Evolutionary conservation across 2,329 filamentous ascomycete species (phyloP).

Genomic region (Pseudogymnoascus sp.): DNA sequence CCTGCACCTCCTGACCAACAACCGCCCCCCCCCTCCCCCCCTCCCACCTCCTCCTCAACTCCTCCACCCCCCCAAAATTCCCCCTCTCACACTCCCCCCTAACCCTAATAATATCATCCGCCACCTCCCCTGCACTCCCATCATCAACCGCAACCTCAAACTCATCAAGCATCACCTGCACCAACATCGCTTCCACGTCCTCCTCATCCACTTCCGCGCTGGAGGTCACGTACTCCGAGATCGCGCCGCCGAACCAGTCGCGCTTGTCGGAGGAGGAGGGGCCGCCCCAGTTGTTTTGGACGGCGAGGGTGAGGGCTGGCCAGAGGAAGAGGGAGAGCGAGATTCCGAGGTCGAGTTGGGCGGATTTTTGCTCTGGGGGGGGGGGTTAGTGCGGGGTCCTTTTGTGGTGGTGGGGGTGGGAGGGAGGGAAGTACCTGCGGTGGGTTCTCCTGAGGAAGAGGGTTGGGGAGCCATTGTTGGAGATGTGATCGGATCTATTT

Average conservation of each 20-base stretch:
- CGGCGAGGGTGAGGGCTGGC: slow-evolving; percentile 79
- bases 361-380: slow-evolving; percentile 43
- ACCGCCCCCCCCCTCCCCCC: slow-evolving; percentile 50
- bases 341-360: slow-evolving; percentile 76
- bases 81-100: slow-evolving; percentile 56
- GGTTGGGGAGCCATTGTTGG: neutral
- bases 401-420: neutral
- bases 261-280: slow-evolving; percentile 76
- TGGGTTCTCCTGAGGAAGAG: neutral
- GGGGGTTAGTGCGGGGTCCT: slow-evolving; percentile 12
- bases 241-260: slow-evolving; percentile 88
- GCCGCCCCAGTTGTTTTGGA: slow-evolving; percentile 82
- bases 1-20: slow-evolving; percentile 45
- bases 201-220: slow-evolving; percentile 58
- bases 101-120: slow-evolving; percentile 61
- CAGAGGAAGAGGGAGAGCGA: slow-evolving; percentile 79
- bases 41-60: slow-evolving; percentile 52
- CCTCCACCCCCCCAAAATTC: slow-evolving; percentile 54
- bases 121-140: slow-evolving; percentile 68
- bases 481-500: neutral
- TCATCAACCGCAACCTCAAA: slow-evolving; percentile 92
- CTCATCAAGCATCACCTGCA: slow-evolving; percentile 91
- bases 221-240: slow-evolving; percentile 65
- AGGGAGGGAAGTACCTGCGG: slow-evolving; percentile 15
- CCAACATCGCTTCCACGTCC: slow-evolving; percentile 74